Evolutionary conservation across 768 basidiomycete genomes (phyloP).

Genomic region (Pleurotus tuber-regium): DNA sequence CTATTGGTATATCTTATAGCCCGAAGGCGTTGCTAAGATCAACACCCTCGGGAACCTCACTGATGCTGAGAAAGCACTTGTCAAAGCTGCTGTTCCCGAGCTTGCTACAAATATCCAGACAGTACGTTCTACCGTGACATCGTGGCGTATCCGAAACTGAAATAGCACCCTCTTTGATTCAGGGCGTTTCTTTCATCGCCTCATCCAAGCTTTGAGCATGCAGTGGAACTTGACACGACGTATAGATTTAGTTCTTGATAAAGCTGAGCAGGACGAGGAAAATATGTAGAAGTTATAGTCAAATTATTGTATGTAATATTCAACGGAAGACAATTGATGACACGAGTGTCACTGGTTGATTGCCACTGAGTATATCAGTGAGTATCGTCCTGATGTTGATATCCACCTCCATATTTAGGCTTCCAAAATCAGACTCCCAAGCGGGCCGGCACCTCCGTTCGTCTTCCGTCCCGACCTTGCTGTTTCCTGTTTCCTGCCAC

Average conservation of each 20-base stretch:
- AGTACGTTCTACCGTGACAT: slow-evolving; percentile 34
- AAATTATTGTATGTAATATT: slow-evolving; percentile 6
- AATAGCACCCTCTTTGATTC: background rate
- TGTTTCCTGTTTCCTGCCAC: no score
- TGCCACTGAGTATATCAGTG: no score
- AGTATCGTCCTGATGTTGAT: no score
- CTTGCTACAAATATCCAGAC: slow-evolving; percentile 70
- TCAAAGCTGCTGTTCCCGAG: slow-evolving; percentile 82
- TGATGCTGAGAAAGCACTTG: slow-evolving; percentile 67
- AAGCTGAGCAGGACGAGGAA: no score
- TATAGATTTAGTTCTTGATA: no score
- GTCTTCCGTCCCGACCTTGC: no score
- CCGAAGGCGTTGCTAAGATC: slow-evolving; percentile 81
- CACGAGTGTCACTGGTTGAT: no score
- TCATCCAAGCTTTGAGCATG: slow-evolving; percentile 13
- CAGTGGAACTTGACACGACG: no score
- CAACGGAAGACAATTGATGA: no score
- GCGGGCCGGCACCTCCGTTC: no score
- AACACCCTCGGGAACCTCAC: slow-evolving; percentile 74
- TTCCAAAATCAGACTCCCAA: no score
- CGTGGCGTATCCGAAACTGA: background rate
- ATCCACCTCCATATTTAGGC: no score
- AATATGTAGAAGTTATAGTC: background rate
- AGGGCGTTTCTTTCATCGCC: slow-evolving; percentile 14
- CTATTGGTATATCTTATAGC: slow-evolving; percentile 37